These are phyloP conservation scores for Lepiota brunneoincarnata DNA, from an alignment of 768 basidiomycete species.

Conservation along the genomic window DNA sequence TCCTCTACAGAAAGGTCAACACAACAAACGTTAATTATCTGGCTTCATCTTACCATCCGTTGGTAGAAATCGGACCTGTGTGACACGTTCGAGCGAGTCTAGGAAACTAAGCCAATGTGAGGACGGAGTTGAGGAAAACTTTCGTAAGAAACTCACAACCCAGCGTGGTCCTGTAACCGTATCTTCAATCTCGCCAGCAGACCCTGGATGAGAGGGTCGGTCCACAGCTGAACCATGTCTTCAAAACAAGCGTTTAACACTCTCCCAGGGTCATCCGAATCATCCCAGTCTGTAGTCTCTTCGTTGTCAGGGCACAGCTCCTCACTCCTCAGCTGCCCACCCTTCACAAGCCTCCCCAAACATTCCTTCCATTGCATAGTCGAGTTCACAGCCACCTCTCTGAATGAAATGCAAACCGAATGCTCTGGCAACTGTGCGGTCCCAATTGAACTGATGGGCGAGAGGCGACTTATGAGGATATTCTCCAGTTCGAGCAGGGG, in stretches of 20 bases:
- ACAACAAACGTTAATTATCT: background rate
- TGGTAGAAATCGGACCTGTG: slow-evolving; percentile 58
- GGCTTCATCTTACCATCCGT: slow-evolving; percentile 49
- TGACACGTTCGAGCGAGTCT: slow-evolving; percentile 62
- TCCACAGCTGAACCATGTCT: slow-evolving; percentile 68
- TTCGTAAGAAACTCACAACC: slow-evolving; percentile 52
- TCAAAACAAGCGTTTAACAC: slow-evolving; percentile 56
- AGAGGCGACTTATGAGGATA: slow-evolving; percentile 53
- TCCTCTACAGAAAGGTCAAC: slow-evolving; percentile 44
- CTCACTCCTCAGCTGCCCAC: slow-evolving; percentile 25
- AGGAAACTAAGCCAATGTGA: slow-evolving; percentile 49
- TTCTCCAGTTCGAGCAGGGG: slow-evolving; percentile 65
- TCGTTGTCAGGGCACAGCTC: slow-evolving; percentile 14
- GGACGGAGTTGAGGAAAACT: background rate
- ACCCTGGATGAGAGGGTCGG: slow-evolving; percentile 47
- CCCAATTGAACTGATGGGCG: slow-evolving; percentile 39
- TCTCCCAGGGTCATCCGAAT: slow-evolving; percentile 54
- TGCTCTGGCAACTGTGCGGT: slow-evolving; percentile 22
- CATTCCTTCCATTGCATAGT: slow-evolving; percentile 47
- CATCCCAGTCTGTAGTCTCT: slow-evolving; percentile 37
- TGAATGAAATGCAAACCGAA: slow-evolving; percentile 14
- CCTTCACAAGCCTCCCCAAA: slow-evolving; percentile 26
- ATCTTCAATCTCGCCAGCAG: slow-evolving; percentile 53
- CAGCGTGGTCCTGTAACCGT: slow-evolving; percentile 64
- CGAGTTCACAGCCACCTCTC: slow-evolving; percentile 56